A percentile compares a stretch with the other conserved stretches of the same genome.
These are phyloP conservation scores for Dryas drummondii DNA, from an alignment of 306 rosid species.

Conservation along the genomic window DNA sequence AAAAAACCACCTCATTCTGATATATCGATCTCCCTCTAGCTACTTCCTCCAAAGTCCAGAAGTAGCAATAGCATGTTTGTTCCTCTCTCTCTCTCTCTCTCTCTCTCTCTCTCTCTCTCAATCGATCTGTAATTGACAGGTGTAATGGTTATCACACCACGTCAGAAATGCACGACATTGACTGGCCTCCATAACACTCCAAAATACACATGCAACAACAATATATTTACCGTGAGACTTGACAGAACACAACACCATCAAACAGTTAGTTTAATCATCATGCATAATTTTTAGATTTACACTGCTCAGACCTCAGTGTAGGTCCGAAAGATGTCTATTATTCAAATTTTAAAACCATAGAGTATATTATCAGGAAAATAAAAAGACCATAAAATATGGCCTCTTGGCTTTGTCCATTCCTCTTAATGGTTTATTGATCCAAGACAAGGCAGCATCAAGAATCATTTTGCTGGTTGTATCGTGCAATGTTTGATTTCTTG, in stretches of 20 bases:
- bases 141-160: background rate
- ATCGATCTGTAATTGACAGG: background rate
- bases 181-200: background rate
- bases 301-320: no score
- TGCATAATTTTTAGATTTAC: no score
- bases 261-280: background rate
- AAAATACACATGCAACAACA: no score
- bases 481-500: background rate
- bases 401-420: background rate
- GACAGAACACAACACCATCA: background rate
- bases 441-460: background rate
- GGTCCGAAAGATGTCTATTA: no score
- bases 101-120: background rate
- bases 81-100: no score
- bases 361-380: no score
- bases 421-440: conserved; percentile 6
- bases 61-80: background rate
- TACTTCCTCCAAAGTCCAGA: no score
- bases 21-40: no score
- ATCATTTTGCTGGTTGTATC: background rate
- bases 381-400: background rate
- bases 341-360: no score
- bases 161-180: background rate
- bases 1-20: no score
- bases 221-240: no score